Evolutionary conservation across 176 grass and related monocot genomes (phyloP), one percentile per base, ranked within the genome.

Genomic region (Elaeis guineensis): DNA sequence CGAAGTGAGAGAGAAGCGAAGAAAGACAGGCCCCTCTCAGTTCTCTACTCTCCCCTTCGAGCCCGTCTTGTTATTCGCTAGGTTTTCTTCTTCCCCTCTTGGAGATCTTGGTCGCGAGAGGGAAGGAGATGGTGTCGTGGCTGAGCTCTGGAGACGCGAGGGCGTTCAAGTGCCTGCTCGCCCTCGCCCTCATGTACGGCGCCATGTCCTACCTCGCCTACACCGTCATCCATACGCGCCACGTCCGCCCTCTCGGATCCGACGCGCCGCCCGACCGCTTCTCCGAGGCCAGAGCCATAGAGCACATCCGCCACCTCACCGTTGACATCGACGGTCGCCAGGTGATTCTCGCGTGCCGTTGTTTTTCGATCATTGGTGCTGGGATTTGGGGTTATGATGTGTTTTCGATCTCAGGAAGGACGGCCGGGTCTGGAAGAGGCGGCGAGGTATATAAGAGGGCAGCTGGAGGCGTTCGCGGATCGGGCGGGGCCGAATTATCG

Each of bases 201-300:
- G 48, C 63, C 65, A 67, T 87, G 69, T 87, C 92, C 16, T 61
- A 70, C 72, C 17, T 88, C 35, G 78, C 66, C 28, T 88, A 91
- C 78, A 58, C 49, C 64, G 72, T 78, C 78, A 75, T 90, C 68
- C 84, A 97, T 78, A 97, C 85, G 84, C 81, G 78, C 72, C 92
- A 97, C 69, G 86, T 97, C 54, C 16, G 64, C 39, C 92, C 92
- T 18, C 81, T 97, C 25, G 81, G 63, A 6, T 15, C 52, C 58
- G 78, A 82, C 69, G 84, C 92, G 22, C 78, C 81, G 7, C 62
- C 20, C 11, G 70, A 61, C 48, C 65, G 57, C 3, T 97, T 97
- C 78, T 82, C 92, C 54, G 92, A 97, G 78, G 87, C 83, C 9
- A 83, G 87, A 49, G 84, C 72, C 50, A 71, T 97, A 44, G 75